Evolutionary conservation across 2,329 filamentous ascomycete genomes (phyloP), one percentile per base, ranked within the genome.

Genomic region (Cytospora chrysosperma): DNA sequence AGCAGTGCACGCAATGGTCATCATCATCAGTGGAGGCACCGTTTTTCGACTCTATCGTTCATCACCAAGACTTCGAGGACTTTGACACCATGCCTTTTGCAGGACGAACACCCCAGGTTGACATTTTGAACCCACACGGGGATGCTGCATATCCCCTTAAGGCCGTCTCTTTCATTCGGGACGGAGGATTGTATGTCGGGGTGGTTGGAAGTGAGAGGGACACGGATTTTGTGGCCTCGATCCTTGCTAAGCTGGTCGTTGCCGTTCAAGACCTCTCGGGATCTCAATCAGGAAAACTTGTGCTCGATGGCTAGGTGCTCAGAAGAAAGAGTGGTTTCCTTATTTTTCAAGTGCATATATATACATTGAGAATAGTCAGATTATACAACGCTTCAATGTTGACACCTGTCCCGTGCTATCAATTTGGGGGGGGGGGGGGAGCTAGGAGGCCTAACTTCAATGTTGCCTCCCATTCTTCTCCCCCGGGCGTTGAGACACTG

Each of bases 201-300:
- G 72, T 81, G 65, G 79, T 80, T 4, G 79, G 78, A 7, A 76
- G 74, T 63, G 75, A 79, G 65, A 73, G 70, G 59, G 78, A 78
- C 68, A 71, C 67, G 21, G 70, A 54, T 9, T 71, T 78, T 52
- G 74, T 77, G 5, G 71, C 75, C 26, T 71, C 70, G 24, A 66
- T 78, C 10, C 62, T 79, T 52, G 69, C 67, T 19, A 76, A 74
- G 59, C 59, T 75, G 37, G 68, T 59, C 17, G 59, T 28, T 15
- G 59, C 61, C 15, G 69, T 73, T 13, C 52, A 49, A 54, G 64
- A 61, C 24, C 63, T 65, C n/a, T 43, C 34, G 6, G 34, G 13
- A 1, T 28, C 53, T 8, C 15, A 19, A 5, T 49, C 27, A 9
- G 52, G 32, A 1, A 21, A 26, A n/a, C 24, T 55, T 19, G 19